Evolutionary conservation across 192 early-diverging fungal species (phyloP).

Genomic region (Dimargaris cristalligena): DNA sequence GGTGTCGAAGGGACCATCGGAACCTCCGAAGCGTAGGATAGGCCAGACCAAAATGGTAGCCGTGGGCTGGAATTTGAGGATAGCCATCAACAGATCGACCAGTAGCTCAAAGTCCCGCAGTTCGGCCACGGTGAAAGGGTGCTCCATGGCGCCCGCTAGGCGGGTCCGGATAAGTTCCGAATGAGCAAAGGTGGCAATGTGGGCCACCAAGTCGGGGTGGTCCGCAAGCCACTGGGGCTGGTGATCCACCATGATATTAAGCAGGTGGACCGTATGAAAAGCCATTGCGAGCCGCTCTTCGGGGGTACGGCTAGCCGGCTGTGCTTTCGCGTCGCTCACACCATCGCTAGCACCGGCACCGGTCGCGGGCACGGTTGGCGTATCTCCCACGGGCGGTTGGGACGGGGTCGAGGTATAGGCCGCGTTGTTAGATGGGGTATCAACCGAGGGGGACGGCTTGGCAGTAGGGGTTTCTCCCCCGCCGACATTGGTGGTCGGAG

Average conservation of each 20-base stretch:
- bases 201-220: constrained; percentile 17
- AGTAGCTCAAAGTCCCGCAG: not conserved
- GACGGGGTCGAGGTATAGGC: no score
- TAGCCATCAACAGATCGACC: not conserved
- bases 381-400: no score
- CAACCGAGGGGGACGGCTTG: no score
- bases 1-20: not conserved
- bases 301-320: not conserved
- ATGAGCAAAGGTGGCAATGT: no score
- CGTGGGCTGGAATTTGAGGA: not conserved
- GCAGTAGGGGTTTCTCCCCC: no score
- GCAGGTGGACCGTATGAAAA: constrained; percentile 15
- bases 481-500: no score
- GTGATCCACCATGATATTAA: constrained; percentile 16
- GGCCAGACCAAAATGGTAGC: constrained; percentile 21
- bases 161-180: no score
- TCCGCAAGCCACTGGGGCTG: constrained; percentile 21
- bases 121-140: not conserved
- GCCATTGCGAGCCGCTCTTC: constrained; percentile 20
- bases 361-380: no score
- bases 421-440: no score
- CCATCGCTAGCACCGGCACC: no score
- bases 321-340: no score
- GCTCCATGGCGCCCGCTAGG: no score
- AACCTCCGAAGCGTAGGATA: constrained; percentile 13